These are phyloP conservation scores for Didymella pinodella DNA, from an alignment of 2,329 filamentous ascomycete species.

Conservation along the genomic window DNA sequence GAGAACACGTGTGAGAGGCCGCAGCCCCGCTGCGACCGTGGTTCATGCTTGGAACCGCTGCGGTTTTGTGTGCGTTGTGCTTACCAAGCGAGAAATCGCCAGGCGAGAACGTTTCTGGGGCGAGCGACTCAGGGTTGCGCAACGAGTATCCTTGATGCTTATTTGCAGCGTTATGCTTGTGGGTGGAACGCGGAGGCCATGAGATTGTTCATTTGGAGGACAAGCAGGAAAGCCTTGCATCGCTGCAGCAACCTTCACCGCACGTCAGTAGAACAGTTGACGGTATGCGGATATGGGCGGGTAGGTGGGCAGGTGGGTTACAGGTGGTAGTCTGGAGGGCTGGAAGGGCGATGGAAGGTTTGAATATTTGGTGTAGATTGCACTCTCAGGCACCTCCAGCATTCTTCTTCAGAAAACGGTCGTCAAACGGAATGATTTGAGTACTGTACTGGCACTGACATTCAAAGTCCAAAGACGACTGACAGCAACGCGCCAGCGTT, in stretches of 20 bases:
- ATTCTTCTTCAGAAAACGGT: background rate
- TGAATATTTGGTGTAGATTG: background rate
- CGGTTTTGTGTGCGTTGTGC: background rate
- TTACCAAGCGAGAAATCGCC: conserved; percentile 7
- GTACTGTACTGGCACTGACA: background rate
- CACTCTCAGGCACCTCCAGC: background rate
- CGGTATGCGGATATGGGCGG: background rate
- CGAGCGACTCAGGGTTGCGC: conserved; percentile 1
- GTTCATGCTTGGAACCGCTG: conserved; percentile 9
- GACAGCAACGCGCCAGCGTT: background rate
- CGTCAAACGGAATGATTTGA: background rate
- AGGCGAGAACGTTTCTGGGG: conserved; percentile 4
- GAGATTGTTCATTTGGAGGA: conserved; percentile 1
- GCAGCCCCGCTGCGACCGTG: conserved; percentile 10
- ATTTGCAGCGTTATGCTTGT: conserved; percentile 4
- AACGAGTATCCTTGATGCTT: conserved; percentile 4
- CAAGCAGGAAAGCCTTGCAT: conserved; percentile 9
- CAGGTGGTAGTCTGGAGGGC: background rate
- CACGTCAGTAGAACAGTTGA: background rate
- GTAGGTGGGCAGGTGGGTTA: background rate
- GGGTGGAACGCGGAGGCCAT: background rate
- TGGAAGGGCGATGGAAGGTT: conserved; percentile 2
- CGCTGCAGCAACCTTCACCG: conserved; percentile 20
- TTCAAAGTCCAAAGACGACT: background rate
- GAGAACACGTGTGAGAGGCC: conserved; percentile 2